A percentile compares a stretch with the other conserved stretches of the same genome.
Conservation (phyloP, 2,329 filamentous ascomycete genomes). For the Erysiphe pisi region DNA sequence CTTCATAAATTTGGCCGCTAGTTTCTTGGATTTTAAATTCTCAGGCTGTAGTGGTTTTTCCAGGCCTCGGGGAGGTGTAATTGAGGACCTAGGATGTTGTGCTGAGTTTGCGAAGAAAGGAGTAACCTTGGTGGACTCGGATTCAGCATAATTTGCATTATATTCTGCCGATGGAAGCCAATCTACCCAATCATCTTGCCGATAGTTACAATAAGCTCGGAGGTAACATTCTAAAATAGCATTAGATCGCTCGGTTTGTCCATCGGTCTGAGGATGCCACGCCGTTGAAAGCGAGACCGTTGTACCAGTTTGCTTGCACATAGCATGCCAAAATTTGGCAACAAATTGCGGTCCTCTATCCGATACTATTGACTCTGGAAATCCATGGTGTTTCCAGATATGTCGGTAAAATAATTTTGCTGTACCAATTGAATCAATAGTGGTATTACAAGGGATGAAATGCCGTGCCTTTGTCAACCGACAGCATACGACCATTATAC, state of each 20-base stretch:
- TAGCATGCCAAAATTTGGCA: background rate
- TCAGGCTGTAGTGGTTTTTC: background rate
- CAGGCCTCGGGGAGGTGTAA: background rate
- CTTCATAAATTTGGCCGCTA: background rate
- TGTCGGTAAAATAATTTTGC: background rate
- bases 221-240: too few species aligned
- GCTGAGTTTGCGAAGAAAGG: conserved; percentile 5
- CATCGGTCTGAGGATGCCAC: background rate
- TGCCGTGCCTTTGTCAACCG: background rate
- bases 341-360: conserved; percentile 30
- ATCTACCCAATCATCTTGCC: background rate
- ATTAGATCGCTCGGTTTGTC: too few species aligned
- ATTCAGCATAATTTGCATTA: background rate
- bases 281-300: background rate
- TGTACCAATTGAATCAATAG: background rate
- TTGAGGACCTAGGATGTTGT: background rate
- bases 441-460: background rate
- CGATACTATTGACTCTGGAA: conserved; percentile 29
- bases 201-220: too few species aligned
- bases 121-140: conserved; percentile 1
- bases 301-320: conserved; percentile 24
- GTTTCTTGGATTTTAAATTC: background rate
- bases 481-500: background rate
- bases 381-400: conserved; percentile 4
- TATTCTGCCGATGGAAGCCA: too few species aligned